These are phyloP conservation scores for Pyrus communis DNA, from an alignment of 306 rosid genomes.

Conservation along the genomic window DNA sequence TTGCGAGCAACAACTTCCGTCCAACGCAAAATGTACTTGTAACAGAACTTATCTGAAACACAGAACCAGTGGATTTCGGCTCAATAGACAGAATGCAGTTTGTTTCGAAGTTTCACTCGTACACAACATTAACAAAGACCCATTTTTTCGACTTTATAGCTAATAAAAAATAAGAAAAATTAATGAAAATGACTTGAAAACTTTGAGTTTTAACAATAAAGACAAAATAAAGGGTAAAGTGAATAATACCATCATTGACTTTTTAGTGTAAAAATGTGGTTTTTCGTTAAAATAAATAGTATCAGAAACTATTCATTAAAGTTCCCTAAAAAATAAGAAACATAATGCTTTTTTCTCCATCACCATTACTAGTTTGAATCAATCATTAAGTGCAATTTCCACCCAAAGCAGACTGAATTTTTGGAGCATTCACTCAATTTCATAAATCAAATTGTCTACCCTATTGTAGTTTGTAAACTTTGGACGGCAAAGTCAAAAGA, in stretches of 20 bases:
- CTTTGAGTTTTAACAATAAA: too few species aligned
- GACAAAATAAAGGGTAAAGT: too few species aligned
- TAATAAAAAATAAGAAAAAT: too few species aligned
- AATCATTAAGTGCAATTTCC: background rate
- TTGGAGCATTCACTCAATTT: background rate
- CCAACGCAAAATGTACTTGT: constrained; percentile 85
- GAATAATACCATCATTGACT: too few species aligned
- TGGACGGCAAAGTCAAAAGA: background rate
- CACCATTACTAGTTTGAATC: background rate
- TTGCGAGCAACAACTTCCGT: constrained; percentile 58
- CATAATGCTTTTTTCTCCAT: background rate
- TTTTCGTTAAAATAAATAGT: too few species aligned
- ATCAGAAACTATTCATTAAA: too few species aligned
- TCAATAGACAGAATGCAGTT: background rate
- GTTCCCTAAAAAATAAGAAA: background rate
- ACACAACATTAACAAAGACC: background rate
- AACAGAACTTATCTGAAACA: constrained; percentile 79
- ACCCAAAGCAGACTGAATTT: background rate
- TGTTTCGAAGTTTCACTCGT: background rate
- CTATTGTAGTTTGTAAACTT: background rate
- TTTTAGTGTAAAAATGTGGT: too few species aligned
- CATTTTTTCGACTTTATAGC: background rate
- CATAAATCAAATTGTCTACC: background rate
- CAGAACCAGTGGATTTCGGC: constrained; percentile 5
- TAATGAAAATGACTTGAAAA: too few species aligned